Base-by-base conservation (phyloP, 2,329 filamentous ascomycete species). In the Bisporella sp. region DNA sequence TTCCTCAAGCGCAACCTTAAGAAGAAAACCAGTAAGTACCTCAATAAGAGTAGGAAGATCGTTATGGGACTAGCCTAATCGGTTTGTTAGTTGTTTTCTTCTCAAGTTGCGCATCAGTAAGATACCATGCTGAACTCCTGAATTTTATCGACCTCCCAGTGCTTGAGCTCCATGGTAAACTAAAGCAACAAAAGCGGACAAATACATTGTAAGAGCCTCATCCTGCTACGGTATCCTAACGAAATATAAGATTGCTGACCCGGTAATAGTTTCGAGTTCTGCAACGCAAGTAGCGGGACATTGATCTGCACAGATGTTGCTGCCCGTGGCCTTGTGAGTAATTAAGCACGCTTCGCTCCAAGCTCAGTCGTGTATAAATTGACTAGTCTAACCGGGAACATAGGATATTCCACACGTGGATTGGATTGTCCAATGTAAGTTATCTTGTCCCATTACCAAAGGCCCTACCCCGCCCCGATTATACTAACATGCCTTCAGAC, bases 111-210 rank as follows among this genome's bases (percentile, higher is more conserved):
- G 89, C 89, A 64, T 95, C 87, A 59, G 92, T 97, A 63, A 95
- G 95, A 68, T 99, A 97, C 71, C 90, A 96, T 70, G 83, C 88
- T 30, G 91, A 97, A 68, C 81, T 99, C 31, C 82, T 99, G 59
- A 97, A 97, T 73, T 97, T 96, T 72, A 96, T 97, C 63, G 93
- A 97, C 68, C 78, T 96, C 40, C 90, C 87, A 5, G 88, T 95
- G 3, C 77, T 95, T 41, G 86, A 89, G 60, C 76, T 95, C 6
- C 89, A 95, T 68, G 93, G 90, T 59, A 96, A 99, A 72, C 89
- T 96, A 71, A 99, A 99, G 72, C 93, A 99, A 71, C 90, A 96
- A 71, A 96, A 96, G 70, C 87, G 93, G n/a, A 99, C 93, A 29
- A 95, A 95, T 66, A 96, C 90, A 1, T 99, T 99, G 35, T 37